Percentiles rank a stretch among this genome's conserved stretches.
These are phyloP conservation scores for Cupressus sempervirens DNA, from an alignment of 75 land plant genomes.

Conservation along the genomic window DNA sequence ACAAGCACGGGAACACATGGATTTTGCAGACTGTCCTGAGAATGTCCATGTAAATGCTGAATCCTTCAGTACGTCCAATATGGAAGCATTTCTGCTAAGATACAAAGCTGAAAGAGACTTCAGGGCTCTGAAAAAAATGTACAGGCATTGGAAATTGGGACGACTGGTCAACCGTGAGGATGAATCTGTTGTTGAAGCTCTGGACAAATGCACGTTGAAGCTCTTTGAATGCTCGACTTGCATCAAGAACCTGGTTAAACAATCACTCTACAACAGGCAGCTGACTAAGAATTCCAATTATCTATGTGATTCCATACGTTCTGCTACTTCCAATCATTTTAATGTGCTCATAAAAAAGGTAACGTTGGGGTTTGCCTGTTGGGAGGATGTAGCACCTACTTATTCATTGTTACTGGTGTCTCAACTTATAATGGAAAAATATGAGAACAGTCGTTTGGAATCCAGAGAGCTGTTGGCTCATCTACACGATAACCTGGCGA, in stretches of 20 bases:
- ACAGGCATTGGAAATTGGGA: not conserved
- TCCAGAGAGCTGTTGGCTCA: not conserved
- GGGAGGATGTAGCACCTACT: not conserved
- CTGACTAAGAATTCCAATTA: not conserved
- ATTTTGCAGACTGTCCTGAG: not conserved
- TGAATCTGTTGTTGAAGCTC: not conserved
- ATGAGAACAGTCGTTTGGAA: not conserved
- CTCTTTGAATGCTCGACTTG: not conserved
- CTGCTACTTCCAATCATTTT: not conserved
- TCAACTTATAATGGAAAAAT: not conserved
- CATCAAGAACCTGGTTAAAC: too few species aligned
- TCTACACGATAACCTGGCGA: not conserved
- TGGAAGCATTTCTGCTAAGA: not conserved
- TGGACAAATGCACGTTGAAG: not conserved
- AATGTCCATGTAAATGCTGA: not conserved
- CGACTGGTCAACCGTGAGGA: not conserved
- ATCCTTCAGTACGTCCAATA: not conserved
- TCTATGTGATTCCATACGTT: not conserved
- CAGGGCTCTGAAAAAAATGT: not conserved
- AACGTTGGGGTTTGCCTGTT: not conserved
- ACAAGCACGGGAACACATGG: not conserved
- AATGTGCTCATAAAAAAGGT: too few species aligned
- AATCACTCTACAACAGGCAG: too few species aligned
- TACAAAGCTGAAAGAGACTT: not conserved
- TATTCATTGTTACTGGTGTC: not conserved